These are phyloP conservation scores for Aspergillus cristatus DNA, from an alignment of 495 filamentous ascomycete species.

Conservation along the genomic window DNA sequence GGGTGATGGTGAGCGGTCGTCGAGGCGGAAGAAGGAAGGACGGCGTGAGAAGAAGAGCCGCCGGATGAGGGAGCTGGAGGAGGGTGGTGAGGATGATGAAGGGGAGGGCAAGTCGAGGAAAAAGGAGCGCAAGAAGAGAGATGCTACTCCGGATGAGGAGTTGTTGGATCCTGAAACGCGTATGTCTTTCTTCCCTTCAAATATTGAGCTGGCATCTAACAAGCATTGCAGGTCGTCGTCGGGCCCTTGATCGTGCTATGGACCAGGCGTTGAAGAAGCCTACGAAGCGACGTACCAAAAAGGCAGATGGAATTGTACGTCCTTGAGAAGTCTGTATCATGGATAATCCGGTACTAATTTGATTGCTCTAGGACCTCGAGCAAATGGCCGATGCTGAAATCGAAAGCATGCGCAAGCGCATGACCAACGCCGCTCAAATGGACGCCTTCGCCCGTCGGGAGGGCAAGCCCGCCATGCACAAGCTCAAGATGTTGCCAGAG, in stretches of 20 bases:
- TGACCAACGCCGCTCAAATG: conserved; percentile 83
- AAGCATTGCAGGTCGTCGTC: conserved; percentile 50
- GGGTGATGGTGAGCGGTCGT: conserved; percentile 43
- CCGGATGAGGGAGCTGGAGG: conserved; percentile 42
- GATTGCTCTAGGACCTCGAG: conserved; percentile 76
- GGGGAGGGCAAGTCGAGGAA: conserved; percentile 48
- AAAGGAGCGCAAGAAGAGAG: conserved; percentile 42
- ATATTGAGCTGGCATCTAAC: conserved; percentile 6
- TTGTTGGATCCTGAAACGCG: conserved; percentile 44
- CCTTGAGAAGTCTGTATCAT: not conserved
- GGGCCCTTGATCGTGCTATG: conserved; percentile 76
- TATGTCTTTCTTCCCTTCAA: conserved; percentile 23
- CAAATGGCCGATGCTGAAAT: conserved; percentile 83
- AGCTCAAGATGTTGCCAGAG: conserved; percentile 89
- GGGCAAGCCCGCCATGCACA: conserved; percentile 76
- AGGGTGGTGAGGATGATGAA: conserved; percentile 45
- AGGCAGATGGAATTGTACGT: conserved; percentile 80
- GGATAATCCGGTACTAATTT: no score
- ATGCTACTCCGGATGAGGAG: conserved; percentile 54
- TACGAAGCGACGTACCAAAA: conserved; percentile 63
- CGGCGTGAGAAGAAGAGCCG: conserved; percentile 71
- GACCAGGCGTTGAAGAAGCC: conserved; percentile 78
- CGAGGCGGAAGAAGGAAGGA: conserved; percentile 61
- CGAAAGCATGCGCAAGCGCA: conserved; percentile 74
- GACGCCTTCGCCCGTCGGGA: conserved; percentile 72